phyloP scores from a whole-genome alignment of 1,284 basidiomycete species.

The Sparassis latifolia region DNA sequence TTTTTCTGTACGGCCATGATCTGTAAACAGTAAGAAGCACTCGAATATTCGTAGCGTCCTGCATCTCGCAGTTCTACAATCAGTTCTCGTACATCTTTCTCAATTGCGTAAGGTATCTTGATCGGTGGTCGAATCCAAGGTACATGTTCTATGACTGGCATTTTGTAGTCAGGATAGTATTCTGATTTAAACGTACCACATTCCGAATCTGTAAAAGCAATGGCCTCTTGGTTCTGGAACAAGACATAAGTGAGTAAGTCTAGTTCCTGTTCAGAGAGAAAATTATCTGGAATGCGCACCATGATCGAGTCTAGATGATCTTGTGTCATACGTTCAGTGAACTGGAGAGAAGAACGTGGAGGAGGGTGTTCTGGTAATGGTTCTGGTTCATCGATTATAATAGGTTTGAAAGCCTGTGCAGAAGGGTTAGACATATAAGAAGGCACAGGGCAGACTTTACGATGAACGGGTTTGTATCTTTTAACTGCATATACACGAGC shows the following conservation, averaged over 20 bases:
- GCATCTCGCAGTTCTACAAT: slow-evolving; percentile 10
- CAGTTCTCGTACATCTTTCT: slow-evolving; percentile 15
- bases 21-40: slow-evolving; percentile 28
- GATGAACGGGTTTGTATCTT: slow-evolving; percentile 25
- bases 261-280: slow-evolving; percentile 15
- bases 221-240: slow-evolving; percentile 10
- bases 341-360: neutral
- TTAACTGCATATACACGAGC: neutral
- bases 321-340: neutral
- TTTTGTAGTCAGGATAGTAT: slow-evolving; percentile 29
- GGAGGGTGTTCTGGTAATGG: slow-evolving; percentile 11
- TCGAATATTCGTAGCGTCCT: slow-evolving; percentile 25
- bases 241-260: slow-evolving; percentile 22
- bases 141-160: slow-evolving; percentile 21
- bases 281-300: slow-evolving; percentile 1
- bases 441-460: slow-evolving; percentile 26
- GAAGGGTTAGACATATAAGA: slow-evolving; percentile 23
- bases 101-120: slow-evolving; percentile 18
- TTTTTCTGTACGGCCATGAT: slow-evolving; percentile 38
- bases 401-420: slow-evolving; percentile 19
- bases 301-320: slow-evolving; percentile 7
- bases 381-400: slow-evolving; percentile 7
- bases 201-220: slow-evolving; percentile 25
- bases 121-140: slow-evolving; percentile 27
- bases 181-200: slow-evolving; percentile 23